Evolutionary conservation across 352 stramenopile species (phyloP).

Genomic region (Phytophthora lateralis): DNA sequence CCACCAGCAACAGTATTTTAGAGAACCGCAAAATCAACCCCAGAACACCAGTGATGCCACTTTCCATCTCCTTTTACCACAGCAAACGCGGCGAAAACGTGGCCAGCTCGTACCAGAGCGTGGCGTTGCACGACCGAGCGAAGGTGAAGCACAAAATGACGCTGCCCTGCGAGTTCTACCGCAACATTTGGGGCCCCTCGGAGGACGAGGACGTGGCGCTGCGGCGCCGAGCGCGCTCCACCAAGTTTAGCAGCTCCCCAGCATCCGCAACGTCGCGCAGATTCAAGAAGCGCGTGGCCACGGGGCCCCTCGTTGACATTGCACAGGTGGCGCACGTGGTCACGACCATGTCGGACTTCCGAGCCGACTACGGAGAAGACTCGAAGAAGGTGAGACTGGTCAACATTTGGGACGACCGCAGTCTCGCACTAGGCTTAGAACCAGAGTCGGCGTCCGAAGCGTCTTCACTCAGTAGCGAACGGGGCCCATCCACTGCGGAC

Average conservation of each 20-base stretch:
- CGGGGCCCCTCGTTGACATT: constrained; percentile 64
- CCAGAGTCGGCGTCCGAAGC: background rate
- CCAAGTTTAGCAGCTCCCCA: constrained; percentile 20
- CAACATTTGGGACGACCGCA: constrained; percentile 68
- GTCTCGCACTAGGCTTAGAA: constrained; percentile 32
- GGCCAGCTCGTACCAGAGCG: constrained; percentile 39
- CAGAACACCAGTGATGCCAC: constrained; percentile 30
- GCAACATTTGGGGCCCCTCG: constrained; percentile 56
- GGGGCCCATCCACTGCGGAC: constrained; percentile 33
- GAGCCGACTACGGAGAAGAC: constrained; percentile 59
- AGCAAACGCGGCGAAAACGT: constrained; percentile 29
- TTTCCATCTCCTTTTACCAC: constrained; percentile 58
- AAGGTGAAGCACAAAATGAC: constrained; percentile 45
- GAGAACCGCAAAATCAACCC: constrained; percentile 2
- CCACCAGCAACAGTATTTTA: constrained; percentile 11
- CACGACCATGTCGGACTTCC: constrained; percentile 72
- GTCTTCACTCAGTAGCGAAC: constrained; percentile 17
- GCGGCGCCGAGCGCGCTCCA: constrained; percentile 25
- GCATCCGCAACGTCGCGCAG: constrained; percentile 24
- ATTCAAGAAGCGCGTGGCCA: constrained; percentile 45
- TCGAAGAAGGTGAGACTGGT: constrained; percentile 22
- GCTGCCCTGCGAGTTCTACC: constrained; percentile 59
- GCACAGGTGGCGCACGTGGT: constrained; percentile 75
- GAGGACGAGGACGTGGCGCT: constrained; percentile 37
- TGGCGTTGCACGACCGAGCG: constrained; percentile 39